Conservation (phyloP, 179 eudicot genomes). For the Sideroxylon spinosum region DNA sequence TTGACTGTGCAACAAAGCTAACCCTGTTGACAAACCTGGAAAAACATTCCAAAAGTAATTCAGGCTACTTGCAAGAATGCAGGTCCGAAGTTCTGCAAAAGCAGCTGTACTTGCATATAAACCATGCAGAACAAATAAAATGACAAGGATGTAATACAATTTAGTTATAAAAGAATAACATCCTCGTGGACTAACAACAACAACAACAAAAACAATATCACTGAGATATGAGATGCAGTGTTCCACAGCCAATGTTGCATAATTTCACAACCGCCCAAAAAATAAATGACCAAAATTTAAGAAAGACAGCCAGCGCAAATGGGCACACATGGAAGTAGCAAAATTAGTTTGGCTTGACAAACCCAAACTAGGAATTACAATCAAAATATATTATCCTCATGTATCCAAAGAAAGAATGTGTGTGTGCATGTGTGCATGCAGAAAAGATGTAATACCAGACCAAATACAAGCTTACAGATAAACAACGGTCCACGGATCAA, state of each 20-base stretch:
- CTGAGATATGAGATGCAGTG: too few species aligned
- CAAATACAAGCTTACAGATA: background rate
- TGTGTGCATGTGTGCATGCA: too few species aligned
- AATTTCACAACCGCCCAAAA: background rate
- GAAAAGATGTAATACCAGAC: background rate
- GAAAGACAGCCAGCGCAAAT: conserved; percentile 5
- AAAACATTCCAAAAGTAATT: conserved; percentile 17
- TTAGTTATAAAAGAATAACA: background rate
- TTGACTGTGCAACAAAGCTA: conserved; percentile 55
- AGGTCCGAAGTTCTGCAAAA: background rate
- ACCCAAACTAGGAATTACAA: background rate
- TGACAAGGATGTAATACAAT: background rate
- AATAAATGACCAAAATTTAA: background rate
- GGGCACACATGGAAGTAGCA: background rate
- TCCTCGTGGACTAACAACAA: background rate
- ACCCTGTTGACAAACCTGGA: conserved; percentile 56
- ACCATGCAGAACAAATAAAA: background rate
- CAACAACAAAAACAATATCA: too few species aligned
- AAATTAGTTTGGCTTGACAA: background rate
- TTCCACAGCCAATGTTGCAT: too few species aligned
- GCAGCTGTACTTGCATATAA: background rate
- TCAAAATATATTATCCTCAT: background rate
- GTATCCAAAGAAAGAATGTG: background rate
- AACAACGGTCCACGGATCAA: background rate
- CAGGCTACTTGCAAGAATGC: conserved; percentile 10